Percentiles rank a stretch among this genome's conserved stretches.
Conservation (phyloP, 345 rosid genomes). For the Arabis alpina region DNA sequence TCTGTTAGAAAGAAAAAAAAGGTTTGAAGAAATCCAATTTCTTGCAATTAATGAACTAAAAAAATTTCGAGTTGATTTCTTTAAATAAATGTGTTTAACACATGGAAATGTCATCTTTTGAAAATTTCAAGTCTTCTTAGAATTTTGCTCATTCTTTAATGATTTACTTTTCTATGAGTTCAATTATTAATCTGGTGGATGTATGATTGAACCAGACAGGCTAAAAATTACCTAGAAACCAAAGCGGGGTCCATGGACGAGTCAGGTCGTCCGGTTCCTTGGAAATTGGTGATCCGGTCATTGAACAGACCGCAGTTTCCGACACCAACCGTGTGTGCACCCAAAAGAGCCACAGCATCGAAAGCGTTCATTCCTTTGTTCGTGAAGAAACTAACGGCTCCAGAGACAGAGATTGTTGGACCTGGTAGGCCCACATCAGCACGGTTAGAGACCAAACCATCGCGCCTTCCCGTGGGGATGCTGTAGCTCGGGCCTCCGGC, state of each 20-base stretch:
- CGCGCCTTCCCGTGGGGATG: slow-evolving; percentile 69
- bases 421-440: slow-evolving; percentile 52
- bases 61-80: background rate
- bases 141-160: background rate
- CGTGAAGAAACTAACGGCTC: slow-evolving; percentile 51
- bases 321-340: slow-evolving; percentile 65
- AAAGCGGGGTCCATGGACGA: slow-evolving; percentile 55
- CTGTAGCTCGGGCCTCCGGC: slow-evolving; percentile 50
- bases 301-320: slow-evolving; percentile 57
- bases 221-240: slow-evolving; percentile 33
- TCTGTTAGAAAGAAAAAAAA: background rate
- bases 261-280: slow-evolving; percentile 54
- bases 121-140: background rate
- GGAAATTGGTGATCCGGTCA: slow-evolving; percentile 60
- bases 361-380: slow-evolving; percentile 40
- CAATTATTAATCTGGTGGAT: slow-evolving; percentile 1
- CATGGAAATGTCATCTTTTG: background rate
- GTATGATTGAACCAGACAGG: slow-evolving; percentile 21
- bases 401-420: slow-evolving; percentile 50
- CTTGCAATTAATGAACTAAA: background rate
- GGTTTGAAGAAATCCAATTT: background rate
- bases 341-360: slow-evolving; percentile 63
- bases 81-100: background rate
- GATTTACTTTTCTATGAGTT: background rate
- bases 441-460: slow-evolving; percentile 52